These are phyloP conservation scores for Alnus glutinosa DNA, from an alignment of 306 rosid species.

Conservation along the genomic window DNA sequence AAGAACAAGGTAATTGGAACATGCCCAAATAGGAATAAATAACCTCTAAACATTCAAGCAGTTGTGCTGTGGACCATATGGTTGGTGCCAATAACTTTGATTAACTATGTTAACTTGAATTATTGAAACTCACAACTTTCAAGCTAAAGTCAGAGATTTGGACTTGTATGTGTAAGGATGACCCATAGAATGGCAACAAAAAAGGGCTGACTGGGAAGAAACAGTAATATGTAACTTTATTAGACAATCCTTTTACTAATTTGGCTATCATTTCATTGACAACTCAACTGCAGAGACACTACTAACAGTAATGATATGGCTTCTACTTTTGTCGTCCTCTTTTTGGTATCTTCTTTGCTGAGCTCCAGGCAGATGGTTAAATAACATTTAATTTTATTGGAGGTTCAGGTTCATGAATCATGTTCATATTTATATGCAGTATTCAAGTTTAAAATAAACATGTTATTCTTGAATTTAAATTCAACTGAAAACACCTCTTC, in stretches of 20 bases:
- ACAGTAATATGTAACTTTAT: neutral
- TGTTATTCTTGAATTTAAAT: too few relatives aligned
- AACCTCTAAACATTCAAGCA: neutral
- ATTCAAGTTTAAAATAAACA: neutral
- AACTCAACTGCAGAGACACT: neutral
- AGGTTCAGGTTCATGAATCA: too few relatives aligned
- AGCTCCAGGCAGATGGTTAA: neutral
- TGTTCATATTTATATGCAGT: too few relatives aligned
- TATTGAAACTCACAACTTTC: neutral
- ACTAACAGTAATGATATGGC: neutral
- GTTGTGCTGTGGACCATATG: neutral
- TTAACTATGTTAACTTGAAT: neutral
- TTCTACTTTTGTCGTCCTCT: neutral
- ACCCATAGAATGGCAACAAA: neutral
- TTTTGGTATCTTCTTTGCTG: neutral
- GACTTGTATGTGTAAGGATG: neutral
- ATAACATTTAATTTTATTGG: neutral
- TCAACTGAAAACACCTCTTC: neutral
- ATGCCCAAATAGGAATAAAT: neutral
- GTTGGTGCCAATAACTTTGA: neutral
- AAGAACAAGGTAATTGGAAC: slow-evolving; percentile 22
- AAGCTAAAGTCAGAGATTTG: neutral
- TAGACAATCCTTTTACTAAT: neutral
- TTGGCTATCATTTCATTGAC: neutral
- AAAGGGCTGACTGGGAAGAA: neutral